Conservation (phyloP, 1,284 basidiomycete species). For the Sphagnurus paluster region DNA sequence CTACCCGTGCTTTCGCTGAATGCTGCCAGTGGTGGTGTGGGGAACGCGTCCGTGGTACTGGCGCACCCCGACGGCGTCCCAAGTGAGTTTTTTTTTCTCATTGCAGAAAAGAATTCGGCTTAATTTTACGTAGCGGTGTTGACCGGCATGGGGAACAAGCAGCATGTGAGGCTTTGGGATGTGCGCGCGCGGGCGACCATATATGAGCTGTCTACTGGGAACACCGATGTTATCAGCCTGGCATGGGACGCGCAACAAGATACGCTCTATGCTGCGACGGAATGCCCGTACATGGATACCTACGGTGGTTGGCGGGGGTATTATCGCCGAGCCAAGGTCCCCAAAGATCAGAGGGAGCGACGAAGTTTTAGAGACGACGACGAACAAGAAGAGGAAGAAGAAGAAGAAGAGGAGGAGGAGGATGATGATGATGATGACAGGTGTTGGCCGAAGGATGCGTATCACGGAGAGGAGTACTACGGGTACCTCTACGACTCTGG, state of each 20-base stretch:
- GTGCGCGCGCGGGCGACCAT: conserved; percentile 31
- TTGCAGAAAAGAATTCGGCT: no score
- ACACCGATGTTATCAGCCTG: conserved; percentile 33
- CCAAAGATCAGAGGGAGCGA: conserved; percentile 16
- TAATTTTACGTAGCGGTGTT: conserved; percentile 26
- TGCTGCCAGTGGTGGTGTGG: conserved; percentile 5
- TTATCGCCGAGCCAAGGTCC: conserved; percentile 26
- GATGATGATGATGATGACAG: conserved; percentile 24
- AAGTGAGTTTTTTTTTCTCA: no score
- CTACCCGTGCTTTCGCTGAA: conserved; percentile 24
- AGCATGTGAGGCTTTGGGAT: conserved; percentile 39
- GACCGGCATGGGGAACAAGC: conserved; percentile 25
- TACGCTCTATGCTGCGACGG: conserved; percentile 35
- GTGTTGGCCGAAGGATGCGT: conserved; percentile 10
- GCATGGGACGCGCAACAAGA: conserved; percentile 32
- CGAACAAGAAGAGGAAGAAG: conserved; percentile 4
- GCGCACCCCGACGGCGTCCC: conserved; percentile 28
- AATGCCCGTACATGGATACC: conserved; percentile 33
- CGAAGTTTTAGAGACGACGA: no score
- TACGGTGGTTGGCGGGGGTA: conserved; percentile 30
- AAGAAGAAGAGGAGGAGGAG: conserved; percentile 9
- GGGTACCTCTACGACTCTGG: conserved; percentile 32
- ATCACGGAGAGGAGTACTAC: conserved; percentile 23
- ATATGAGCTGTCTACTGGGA: conserved; percentile 42
- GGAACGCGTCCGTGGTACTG: conserved; percentile 16